A percentile compares a stretch with the other conserved stretches of the same genome.
phyloP scores from a whole-genome alignment of 2,329 filamentous ascomycete genomes.

The Paramyrothecium roridum region DNA sequence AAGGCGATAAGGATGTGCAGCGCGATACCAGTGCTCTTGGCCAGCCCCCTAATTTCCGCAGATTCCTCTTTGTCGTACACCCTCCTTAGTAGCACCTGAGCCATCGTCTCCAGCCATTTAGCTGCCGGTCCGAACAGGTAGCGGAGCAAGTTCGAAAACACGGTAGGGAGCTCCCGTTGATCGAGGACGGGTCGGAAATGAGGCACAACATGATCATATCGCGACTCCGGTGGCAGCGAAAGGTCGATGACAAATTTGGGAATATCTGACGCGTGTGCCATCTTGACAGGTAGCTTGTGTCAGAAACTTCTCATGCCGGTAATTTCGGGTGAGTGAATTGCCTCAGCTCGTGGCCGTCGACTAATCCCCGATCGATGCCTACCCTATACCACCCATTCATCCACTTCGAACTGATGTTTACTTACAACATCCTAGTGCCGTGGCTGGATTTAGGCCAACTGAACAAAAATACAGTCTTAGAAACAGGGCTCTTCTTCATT shows the following conservation, averaged over 20 bases:
- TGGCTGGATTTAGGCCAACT: no score
- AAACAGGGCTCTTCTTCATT: no score
- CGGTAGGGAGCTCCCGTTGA: conserved; percentile 28
- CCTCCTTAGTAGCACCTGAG: conserved; percentile 43
- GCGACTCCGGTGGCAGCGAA: conserved; percentile 16
- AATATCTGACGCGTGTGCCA: conserved; percentile 6
- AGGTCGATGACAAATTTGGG: conserved; percentile 24
- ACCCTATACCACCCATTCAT: no score
- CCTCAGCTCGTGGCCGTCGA: no score
- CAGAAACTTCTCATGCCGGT: background rate
- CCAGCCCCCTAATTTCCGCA: conserved; percentile 58
- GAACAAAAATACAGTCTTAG: no score
- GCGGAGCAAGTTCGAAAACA: conserved; percentile 49
- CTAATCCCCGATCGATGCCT: no score
- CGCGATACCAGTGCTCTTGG: conserved; percentile 43
- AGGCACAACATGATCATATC: conserved; percentile 22
- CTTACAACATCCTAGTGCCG: no score
- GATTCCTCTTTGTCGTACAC: conserved; percentile 55
- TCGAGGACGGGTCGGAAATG: conserved; percentile 11
- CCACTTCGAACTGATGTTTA: no score
- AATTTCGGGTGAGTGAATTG: no score
- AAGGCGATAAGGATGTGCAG: conserved; percentile 59
- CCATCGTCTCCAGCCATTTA: conserved; percentile 27
- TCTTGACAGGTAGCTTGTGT: background rate
- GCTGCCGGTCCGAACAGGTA: conserved; percentile 12